Evolutionary conservation across 345 rosid species (phyloP), one percentile per base, ranked within the genome.

Genomic region (Zanthoxylum bungeanum): DNA sequence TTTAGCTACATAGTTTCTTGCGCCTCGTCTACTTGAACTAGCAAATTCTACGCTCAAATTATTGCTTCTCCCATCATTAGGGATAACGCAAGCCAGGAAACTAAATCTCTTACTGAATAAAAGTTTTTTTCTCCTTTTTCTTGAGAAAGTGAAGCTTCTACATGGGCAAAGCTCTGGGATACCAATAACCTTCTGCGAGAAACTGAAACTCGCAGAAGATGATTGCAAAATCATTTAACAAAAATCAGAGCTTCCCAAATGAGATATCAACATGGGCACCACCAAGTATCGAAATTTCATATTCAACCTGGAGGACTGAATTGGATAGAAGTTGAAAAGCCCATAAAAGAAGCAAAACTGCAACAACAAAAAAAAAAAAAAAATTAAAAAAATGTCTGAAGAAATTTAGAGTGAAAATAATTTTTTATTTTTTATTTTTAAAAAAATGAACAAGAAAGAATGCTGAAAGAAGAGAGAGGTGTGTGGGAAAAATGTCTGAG

Each of bases 221-320:
- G 90, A 81, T 19, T 78, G 89, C 73, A 76, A 76, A 86, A 68
- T 78, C 97, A 89, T 91, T 83, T 81, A 75, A 57, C n/a, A n/a
- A n/a, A n/a, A n/a, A n/a, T n/a, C n/a, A n/a, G n/a, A n/a, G n/a
- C n/a, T n/a, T n/a, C n/a, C n/a, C n/a, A n/a, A n/a, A n/a, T n/a
- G n/a, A n/a, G n/a, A n/a, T n/a, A n/a, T n/a, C n/a, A n/a, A n/a
- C n/a, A n/a, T n/a, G n/a, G n/a, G n/a, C n/a, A n/a, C n/a, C n/a
- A n/a, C n/a, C n/a, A n/a, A n/a, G n/a, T n/a, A n/a, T n/a, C n/a
- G n/a, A n/a, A n/a, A n/a, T n/a, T n/a, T n/a, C n/a, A n/a, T 62
- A 34, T 60, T 51, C 19, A 72, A 56, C 63, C 66, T 19, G 52
- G 67, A 39, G 51, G 75, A 36, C 49, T 67, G 69, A 34, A 27